Conservation (phyloP, 495 filamentous ascomycete species). For the Aspergillus ellipticus region DNA sequence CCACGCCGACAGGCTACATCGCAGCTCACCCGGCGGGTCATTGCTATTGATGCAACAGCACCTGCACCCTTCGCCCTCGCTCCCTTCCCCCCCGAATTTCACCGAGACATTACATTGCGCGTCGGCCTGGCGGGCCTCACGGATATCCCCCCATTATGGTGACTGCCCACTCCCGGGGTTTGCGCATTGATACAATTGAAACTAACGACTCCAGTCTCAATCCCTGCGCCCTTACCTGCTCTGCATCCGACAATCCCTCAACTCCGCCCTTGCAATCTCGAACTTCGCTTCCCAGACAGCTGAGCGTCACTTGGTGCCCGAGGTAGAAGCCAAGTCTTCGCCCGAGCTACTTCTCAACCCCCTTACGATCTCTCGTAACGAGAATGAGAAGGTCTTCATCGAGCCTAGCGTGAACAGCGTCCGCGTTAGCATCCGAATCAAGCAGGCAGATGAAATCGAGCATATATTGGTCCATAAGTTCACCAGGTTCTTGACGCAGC, state of each 20-base stretch:
- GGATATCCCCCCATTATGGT: constrained; percentile 22
- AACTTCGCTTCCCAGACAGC: constrained; percentile 97
- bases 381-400: constrained; percentile 86
- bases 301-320: constrained; percentile 96
- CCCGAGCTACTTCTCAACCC: constrained; percentile 96
- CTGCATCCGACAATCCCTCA: constrained; percentile 90
- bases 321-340: constrained; percentile 87
- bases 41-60: background rate
- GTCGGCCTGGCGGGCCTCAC: constrained; percentile 8
- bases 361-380: constrained; percentile 81
- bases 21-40: constrained; percentile 25
- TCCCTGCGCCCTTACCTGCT: constrained; percentile 96
- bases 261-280: constrained; percentile 87
- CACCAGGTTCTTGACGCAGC: constrained; percentile 89
- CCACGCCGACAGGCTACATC: constrained; percentile 11
- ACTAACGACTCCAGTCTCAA: constrained; percentile 67
- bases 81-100: background rate
- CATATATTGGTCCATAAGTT: constrained; percentile 97
- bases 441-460: constrained; percentile 99
- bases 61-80: background rate
- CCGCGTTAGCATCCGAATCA: constrained; percentile 94
- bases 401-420: constrained; percentile 96
- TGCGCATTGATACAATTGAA: background rate
- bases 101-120: background rate
- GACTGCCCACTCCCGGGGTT: constrained; percentile 2